Conservation (phyloP, 805 yeast species). For the Ogataea haglerorum region DNA sequence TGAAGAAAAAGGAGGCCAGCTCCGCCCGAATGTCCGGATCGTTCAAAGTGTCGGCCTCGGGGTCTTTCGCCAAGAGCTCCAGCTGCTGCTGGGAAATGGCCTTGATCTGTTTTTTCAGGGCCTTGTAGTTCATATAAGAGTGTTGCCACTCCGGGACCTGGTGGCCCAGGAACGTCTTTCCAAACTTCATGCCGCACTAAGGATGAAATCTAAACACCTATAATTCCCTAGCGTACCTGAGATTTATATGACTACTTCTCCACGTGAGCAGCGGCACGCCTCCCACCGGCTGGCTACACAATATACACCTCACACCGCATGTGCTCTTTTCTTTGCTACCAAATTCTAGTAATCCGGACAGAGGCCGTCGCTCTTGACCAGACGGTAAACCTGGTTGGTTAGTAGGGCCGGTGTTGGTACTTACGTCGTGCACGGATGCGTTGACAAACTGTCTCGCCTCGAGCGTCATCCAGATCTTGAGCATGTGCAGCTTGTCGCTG, state of each 20-base stretch:
- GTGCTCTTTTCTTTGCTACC: too few relatives aligned
- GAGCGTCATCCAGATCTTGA: constrained; percentile 85
- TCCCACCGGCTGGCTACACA: constrained; percentile 1
- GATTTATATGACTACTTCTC: constrained; percentile 1
- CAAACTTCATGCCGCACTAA: constrained; percentile 64
- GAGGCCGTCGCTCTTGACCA: constrained; percentile 61
- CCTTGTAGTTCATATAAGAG: constrained; percentile 81
- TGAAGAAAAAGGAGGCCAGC: constrained; percentile 67
- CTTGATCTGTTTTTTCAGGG: constrained; percentile 76
- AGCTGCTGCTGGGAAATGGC: constrained; percentile 47
- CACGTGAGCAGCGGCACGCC: constrained; percentile 7
- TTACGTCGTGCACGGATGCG: constrained; percentile 76
- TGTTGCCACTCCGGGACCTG: constrained; percentile 94
- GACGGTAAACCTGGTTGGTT: constrained; percentile 39
- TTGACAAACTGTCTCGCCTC: constrained; percentile 85
- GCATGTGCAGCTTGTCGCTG: constrained; percentile 70
- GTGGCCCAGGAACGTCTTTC: constrained; percentile 73
- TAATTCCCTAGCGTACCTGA: background rate
- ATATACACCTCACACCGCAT: background rate
- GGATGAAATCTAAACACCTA: background rate
- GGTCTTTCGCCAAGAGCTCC: constrained; percentile 24
- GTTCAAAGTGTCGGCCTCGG: constrained; percentile 35
- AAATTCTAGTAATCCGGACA: constrained; percentile 54
- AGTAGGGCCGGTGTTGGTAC: constrained; percentile 29
- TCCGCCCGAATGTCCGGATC: constrained; percentile 43